Base-by-base conservation (phyloP, 2,329 filamentous ascomycete genomes). In the Cercospora sojina region DNA sequence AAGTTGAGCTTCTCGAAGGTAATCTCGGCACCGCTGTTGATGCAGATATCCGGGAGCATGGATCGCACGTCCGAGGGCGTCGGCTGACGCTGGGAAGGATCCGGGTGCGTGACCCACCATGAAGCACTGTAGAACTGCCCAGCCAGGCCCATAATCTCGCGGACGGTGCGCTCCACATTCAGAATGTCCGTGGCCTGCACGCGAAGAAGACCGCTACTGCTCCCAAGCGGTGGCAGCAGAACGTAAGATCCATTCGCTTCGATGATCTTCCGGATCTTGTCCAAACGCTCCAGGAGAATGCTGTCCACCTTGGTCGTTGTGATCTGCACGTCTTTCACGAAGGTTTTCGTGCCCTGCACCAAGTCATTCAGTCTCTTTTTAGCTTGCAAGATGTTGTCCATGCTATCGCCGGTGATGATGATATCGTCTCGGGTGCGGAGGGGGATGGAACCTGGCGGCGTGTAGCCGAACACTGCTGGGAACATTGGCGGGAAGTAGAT, bases 401-500 rank as follows among this genome's bases (percentile, higher is more conserved):
- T 87, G 62, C 85, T 92, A 74, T 96, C 91, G 62, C 95, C 95
- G 3, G 95, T 98, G 75, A 99, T 97, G 79, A 95, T 96, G 68
- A 99, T 92, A 76, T 97, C 91, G 76, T 93, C 89, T 35, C 94
- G 90, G 61, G 93, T 91, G 72, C 95, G 89, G 66, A 91, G 88
- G 64, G 88, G 88, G 41, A 77, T 68, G 20, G 93, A 93, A 71
- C 91, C 92, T 7, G 88, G 88, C 1, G 94, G 93, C 62, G 89
- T 91, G 78, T 97, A 99, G 67, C 92, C 91, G 76, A 95, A 97
- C 70, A 97, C 89, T 66, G 90, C 89, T 13, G 94, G 93, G 77
- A 98, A 98, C 0, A 94, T 91, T 7, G 93, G 93, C 29, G 95
- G 95, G 77, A 99, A 98, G 81, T 99, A 99, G 74, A 99, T 98